Evolutionary conservation across 805 yeast genomes (phyloP).

Genomic region (Zygosaccharomyces bisporus): DNA sequence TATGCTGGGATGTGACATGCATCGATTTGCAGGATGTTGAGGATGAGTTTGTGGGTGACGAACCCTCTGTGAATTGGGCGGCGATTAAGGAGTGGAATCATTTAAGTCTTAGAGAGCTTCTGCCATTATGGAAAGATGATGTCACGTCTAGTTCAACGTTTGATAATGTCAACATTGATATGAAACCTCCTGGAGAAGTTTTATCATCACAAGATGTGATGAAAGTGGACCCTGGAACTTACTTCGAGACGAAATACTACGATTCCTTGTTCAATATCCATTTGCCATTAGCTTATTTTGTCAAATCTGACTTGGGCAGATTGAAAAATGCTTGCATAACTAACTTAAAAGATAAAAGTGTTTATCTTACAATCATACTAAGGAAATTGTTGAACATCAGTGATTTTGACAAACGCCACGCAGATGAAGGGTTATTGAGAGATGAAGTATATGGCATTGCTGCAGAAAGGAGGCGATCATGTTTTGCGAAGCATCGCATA

Average conservation of each 20-base stretch:
- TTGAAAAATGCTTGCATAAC: slow-evolving; percentile 42
- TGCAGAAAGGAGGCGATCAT: slow-evolving; percentile 22
- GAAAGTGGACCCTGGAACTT: slow-evolving; percentile 22
- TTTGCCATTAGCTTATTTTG: slow-evolving; percentile 40
- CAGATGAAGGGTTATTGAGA: slow-evolving; percentile 16
- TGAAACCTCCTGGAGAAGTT: slow-evolving; percentile 11
- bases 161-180: slow-evolving; percentile 7
- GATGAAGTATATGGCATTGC: slow-evolving; percentile 26
- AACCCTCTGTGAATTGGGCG: slow-evolving; percentile 3
- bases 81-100: slow-evolving; percentile 9
- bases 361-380: slow-evolving; percentile 29
- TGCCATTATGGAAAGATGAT: slow-evolving; percentile 15
- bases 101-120: slow-evolving; percentile 12
- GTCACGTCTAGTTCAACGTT: background rate
- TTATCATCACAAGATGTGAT: background rate
- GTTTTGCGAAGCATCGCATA: slow-evolving; percentile 14
- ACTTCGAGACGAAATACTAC: slow-evolving; percentile 36
- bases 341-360: slow-evolving; percentile 14
- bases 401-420: slow-evolving; percentile 43
- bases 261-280: slow-evolving; percentile 36
- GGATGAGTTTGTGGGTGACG: slow-evolving; percentile 4
- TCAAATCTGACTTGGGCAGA: slow-evolving; percentile 49
- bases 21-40: slow-evolving; percentile 7
- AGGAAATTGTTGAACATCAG: slow-evolving; percentile 37
- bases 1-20: slow-evolving; percentile 15